These are phyloP conservation scores for Boletus subluridellus DNA, from an alignment of 1,284 basidiomycete species.

Conservation along the genomic window DNA sequence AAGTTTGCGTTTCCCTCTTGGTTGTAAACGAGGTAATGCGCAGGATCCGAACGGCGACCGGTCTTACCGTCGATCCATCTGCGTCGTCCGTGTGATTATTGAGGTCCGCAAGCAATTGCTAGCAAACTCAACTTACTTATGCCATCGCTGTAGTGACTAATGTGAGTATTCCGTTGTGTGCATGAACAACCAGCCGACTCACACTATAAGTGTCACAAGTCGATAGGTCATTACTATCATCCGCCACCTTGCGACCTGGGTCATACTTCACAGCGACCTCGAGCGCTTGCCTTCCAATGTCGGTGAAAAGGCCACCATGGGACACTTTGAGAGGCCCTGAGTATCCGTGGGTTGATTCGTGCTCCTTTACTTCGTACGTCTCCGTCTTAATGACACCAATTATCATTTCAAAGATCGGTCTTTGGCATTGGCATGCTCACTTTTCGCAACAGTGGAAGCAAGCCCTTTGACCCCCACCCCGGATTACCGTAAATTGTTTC, in stretches of 20 bases:
- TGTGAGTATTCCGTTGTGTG: neutral
- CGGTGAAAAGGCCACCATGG: conserved; percentile 24
- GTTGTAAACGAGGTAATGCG: conserved; percentile 20
- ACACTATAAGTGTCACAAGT: conserved; percentile 31
- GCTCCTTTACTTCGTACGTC: conserved; percentile 25
- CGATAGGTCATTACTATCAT: conserved; percentile 30
- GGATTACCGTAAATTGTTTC: conserved; percentile 43
- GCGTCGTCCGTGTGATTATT: neutral
- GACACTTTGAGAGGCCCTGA: conserved; percentile 36
- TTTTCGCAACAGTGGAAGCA: conserved; percentile 51
- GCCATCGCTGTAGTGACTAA: conserved; percentile 12
- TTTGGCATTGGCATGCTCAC: conserved; percentile 23
- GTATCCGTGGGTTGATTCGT: conserved; percentile 27
- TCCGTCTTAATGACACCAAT: conserved; percentile 18
- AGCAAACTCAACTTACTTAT: conserved; percentile 13
- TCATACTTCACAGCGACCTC: conserved; percentile 30
- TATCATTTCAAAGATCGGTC: neutral
- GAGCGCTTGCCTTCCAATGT: conserved; percentile 31
- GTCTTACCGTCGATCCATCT: conserved; percentile 25
- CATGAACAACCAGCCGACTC: neutral
- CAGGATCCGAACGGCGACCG: conserved; percentile 23
- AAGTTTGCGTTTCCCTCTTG: conserved; percentile 22
- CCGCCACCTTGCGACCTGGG: conserved; percentile 21
- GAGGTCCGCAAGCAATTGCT: neutral
- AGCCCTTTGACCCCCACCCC: conserved; percentile 50